Conservation (phyloP, 805 yeast species). For the Metschnikowia lachancei region DNA sequence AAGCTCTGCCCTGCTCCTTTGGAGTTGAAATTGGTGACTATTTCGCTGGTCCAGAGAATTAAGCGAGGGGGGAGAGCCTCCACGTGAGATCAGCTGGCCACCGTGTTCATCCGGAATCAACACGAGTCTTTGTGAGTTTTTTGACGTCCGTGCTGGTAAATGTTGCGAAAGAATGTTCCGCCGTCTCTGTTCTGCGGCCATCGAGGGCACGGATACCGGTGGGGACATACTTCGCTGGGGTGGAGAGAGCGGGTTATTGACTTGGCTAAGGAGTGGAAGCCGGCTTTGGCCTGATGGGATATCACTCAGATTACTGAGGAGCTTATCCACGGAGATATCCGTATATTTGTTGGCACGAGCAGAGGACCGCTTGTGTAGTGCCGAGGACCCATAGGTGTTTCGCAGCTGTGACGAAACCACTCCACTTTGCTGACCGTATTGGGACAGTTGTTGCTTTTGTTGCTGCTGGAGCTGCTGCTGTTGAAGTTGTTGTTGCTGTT, state of each 20-base stretch:
- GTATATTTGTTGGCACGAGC: slow-evolving; percentile 50
- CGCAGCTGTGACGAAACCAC: slow-evolving; percentile 7
- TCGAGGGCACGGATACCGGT: slow-evolving; percentile 14
- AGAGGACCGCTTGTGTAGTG: slow-evolving; percentile 15
- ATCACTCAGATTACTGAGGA: slow-evolving; percentile 75
- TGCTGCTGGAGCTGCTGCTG: slow-evolving; percentile 31
- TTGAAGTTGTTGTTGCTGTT: slow-evolving; percentile 32
- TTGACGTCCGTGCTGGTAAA: slow-evolving; percentile 74
- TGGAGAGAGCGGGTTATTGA: slow-evolving; percentile 15
- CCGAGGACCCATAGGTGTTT: slow-evolving; percentile 19
- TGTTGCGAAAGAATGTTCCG: slow-evolving; percentile 47
- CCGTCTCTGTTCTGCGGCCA: slow-evolving; percentile 18
- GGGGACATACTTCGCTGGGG: slow-evolving; percentile 24
- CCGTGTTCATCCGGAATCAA: slow-evolving; percentile 67
- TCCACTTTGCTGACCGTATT: slow-evolving; percentile 14
- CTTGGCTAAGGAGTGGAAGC: slow-evolving; percentile 29
- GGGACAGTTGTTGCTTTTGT: slow-evolving; percentile 36
- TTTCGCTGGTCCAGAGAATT: slow-evolving; percentile 13
- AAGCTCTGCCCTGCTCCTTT: slow-evolving; percentile 50
- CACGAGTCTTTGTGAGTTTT: slow-evolving; percentile 81
- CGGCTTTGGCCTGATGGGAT: slow-evolving; percentile 78
- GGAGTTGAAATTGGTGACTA: slow-evolving; percentile 31
- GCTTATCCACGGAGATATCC: slow-evolving; percentile 76
- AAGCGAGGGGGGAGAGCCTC: slow-evolving; percentile 9
- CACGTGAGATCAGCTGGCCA: slow-evolving; percentile 11